A percentile compares a stretch with the other conserved stretches of the same genome.
Conservation (phyloP, 768 basidiomycete species). For the Dioszegia aurantiaca region DNA sequence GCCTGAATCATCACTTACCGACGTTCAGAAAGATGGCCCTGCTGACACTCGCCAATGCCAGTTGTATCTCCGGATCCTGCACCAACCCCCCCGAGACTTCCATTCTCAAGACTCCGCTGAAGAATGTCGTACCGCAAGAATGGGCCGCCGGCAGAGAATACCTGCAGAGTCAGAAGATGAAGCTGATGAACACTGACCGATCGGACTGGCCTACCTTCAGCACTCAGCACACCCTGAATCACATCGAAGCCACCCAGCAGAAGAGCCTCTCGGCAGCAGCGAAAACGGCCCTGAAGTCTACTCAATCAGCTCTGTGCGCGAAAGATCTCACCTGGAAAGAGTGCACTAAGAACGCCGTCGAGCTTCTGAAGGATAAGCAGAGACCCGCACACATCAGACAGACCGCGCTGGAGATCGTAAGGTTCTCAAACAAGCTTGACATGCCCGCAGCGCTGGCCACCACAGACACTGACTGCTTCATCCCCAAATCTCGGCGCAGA, state of each 20-base stretch:
- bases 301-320: not conserved
- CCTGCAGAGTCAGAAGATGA: not conserved
- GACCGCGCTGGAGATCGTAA: no score
- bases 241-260: not conserved
- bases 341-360: no score
- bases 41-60: conserved; percentile 22
- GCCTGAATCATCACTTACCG: conserved; percentile 20
- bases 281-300: not conserved
- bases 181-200: conserved; percentile 12
- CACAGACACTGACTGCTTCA: not conserved
- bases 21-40: conserved; percentile 9
- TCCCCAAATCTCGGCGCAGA: not conserved
- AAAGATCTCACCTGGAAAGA: not conserved
- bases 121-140: not conserved
- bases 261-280: not conserved
- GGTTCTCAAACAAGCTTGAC: not conserved
- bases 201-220: not conserved
- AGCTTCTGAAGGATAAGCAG: no score
- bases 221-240: not conserved
- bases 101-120: not conserved
- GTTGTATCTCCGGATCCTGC: conserved; percentile 6
- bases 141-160: conserved; percentile 9
- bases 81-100: not conserved
- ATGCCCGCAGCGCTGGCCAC: not conserved
- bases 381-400: no score